Evolutionary conservation across 306 rosid genomes (phyloP).

Genomic region (Quercus ilex): DNA sequence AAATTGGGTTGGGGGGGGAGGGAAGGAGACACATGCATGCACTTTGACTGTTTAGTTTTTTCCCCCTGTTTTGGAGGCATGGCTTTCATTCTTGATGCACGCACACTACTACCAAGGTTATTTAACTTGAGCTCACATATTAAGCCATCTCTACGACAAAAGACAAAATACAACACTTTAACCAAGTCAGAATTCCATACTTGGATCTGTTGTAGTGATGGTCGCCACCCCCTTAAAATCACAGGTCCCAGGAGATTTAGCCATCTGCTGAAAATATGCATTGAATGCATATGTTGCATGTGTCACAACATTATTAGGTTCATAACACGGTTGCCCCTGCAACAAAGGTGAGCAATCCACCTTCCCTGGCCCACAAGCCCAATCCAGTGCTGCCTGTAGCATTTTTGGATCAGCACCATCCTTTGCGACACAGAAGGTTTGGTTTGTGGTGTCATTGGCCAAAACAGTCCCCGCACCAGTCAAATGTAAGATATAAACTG

Average conservation of each 20-base stretch:
- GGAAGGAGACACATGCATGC: neutral
- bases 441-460: slow-evolving; percentile 88
- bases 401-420: slow-evolving; percentile 65
- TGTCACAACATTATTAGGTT: slow-evolving; percentile 69
- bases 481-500: slow-evolving; percentile 76
- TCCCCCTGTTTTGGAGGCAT: neutral
- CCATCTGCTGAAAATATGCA: slow-evolving; percentile 83
- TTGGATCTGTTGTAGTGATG: slow-evolving; percentile 80
- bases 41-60: neutral
- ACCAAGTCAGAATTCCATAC: slow-evolving; percentile 40
- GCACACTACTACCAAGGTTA: neutral
- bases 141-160: neutral
- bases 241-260: slow-evolving; percentile 75
- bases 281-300: slow-evolving; percentile 87
- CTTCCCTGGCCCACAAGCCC: slow-evolving; percentile 99
- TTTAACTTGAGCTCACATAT: neutral
- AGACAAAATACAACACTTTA: neutral
- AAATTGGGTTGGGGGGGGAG: neutral
- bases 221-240: slow-evolving; percentile 93
- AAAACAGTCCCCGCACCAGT: slow-evolving; percentile 76
- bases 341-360: slow-evolving; percentile 82
- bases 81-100: neutral
- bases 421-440: slow-evolving; percentile 84
- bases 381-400: slow-evolving; percentile 91
- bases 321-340: slow-evolving; percentile 80